phyloP scores from a whole-genome alignment of 768 basidiomycete species.

The Nevesoporus exiguus region DNA sequence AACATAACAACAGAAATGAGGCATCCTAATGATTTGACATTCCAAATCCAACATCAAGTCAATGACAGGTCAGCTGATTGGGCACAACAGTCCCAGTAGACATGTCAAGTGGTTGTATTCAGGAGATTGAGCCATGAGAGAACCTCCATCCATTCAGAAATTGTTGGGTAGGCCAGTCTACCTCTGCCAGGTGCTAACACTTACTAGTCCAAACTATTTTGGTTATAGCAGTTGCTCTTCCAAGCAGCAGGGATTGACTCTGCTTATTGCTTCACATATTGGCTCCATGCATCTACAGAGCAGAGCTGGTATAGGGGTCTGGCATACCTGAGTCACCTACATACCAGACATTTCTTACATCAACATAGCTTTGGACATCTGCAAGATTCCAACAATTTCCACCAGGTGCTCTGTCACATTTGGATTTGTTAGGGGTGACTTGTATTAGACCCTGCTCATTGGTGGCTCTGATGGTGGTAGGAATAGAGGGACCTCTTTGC shows the following conservation, averaged over 20 bases:
- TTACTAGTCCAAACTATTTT: slow-evolving; percentile 87
- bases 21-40: not conserved
- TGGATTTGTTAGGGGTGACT: slow-evolving; percentile 76
- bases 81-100: too few species aligned
- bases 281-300: too few species aligned
- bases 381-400: too few species aligned
- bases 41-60: not conserved
- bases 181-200: slow-evolving; percentile 24
- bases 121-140: too few species aligned
- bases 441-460: slow-evolving; percentile 91
- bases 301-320: too few species aligned
- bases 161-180: slow-evolving; percentile 42
- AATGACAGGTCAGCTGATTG: not conserved
- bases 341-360: too few species aligned
- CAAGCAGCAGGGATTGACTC: too few species aligned
- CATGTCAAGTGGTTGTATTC: too few species aligned
- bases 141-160: slow-evolving; percentile 74
- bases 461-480: slow-evolving; percentile 60
- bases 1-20: not conserved
- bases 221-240: slow-evolving; percentile 70
- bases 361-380: slow-evolving; percentile 41
- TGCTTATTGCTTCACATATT: too few species aligned
- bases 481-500: slow-evolving; percentile 81
- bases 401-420: too few species aligned
- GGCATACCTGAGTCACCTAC: too few species aligned